phyloP scores from a whole-genome alignment of 2,329 filamentous ascomycete genomes.

The Akanthomyces uredinophilus region DNA sequence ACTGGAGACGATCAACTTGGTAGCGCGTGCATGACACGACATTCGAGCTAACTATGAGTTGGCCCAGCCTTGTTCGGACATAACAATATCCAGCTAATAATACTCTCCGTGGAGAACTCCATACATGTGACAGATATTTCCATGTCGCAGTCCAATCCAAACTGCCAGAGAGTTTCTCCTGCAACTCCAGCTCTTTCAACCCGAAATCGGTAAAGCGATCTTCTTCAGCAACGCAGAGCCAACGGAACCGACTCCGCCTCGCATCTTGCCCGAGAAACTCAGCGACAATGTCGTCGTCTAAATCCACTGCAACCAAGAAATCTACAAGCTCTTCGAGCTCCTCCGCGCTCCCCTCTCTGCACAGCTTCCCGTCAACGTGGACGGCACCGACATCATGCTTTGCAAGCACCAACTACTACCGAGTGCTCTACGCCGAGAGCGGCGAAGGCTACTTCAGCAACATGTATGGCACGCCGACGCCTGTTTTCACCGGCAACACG shows the following conservation, averaged over 20 bases:
- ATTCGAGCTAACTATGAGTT: not conserved
- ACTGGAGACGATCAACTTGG: slow-evolving; percentile 7
- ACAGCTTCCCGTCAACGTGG: slow-evolving; percentile 15
- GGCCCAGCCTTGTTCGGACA: not conserved
- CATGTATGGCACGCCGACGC: slow-evolving; percentile 17
- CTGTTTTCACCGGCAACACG: slow-evolving; percentile 13
- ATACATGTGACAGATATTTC: not conserved
- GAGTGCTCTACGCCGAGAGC: not conserved
- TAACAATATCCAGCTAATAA: not conserved
- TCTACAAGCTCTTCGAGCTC: not conserved
- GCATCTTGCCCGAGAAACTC: not conserved
- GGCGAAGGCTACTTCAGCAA: slow-evolving; percentile 8
- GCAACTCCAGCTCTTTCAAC: not conserved
- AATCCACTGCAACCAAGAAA: not conserved
- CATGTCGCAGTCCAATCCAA: not conserved
- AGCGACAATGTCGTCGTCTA: not conserved
- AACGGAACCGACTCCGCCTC: not conserved
- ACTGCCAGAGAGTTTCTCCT: not conserved
- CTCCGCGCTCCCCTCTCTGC: not conserved
- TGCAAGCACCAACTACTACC: slow-evolving; percentile 13
- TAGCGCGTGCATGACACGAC: slow-evolving; percentile 2
- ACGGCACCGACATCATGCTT: slow-evolving; percentile 16
- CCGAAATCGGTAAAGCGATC: not conserved
- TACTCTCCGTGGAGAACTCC: not conserved
- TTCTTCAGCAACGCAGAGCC: not conserved